phyloP scores from a whole-genome alignment of 2,329 filamentous ascomycete genomes.

The Aureobasidium sp. region DNA sequence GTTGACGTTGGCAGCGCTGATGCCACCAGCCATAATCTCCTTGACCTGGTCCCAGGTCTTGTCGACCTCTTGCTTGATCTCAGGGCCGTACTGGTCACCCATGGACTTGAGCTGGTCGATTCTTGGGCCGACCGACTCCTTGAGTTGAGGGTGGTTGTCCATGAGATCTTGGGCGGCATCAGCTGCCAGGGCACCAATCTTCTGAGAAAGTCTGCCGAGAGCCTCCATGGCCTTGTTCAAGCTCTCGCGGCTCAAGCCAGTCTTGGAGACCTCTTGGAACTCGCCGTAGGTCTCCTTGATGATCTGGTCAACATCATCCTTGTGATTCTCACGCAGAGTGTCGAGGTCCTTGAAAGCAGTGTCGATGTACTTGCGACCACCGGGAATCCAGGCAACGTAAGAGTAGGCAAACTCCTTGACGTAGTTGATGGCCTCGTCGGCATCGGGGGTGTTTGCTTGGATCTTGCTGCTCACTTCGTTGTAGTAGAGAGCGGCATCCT shows the following conservation, averaged over 20 bases:
- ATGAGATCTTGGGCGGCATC: conserved; percentile 59
- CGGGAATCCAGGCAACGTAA: conserved; percentile 66
- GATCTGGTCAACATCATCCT: conserved; percentile 62
- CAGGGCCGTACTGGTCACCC: conserved; percentile 63
- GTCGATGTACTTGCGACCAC: conserved; percentile 62
- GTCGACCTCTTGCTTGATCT: conserved; percentile 70
- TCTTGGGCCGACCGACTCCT: conserved; percentile 63
- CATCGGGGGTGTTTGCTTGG: conserved; percentile 50
- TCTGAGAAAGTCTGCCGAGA: conserved; percentile 45
- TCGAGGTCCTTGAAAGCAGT: conserved; percentile 64
- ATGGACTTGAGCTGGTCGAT: conserved; percentile 63
- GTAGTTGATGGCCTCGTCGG: conserved; percentile 59
- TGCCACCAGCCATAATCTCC: conserved; percentile 56
- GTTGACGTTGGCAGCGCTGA: conserved; percentile 49
- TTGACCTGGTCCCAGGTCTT: conserved; percentile 62
- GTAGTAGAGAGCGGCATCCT: conserved; percentile 55
- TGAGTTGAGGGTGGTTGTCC: conserved; percentile 65
- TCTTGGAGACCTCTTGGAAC: conserved; percentile 54
- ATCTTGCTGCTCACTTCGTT: conserved; percentile 51
- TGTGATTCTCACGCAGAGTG: conserved; percentile 58
- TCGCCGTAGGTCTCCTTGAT: conserved; percentile 61
- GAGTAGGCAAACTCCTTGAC: conserved; percentile 60
- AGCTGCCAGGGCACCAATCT: conserved; percentile 54
- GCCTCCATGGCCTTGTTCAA: conserved; percentile 56
- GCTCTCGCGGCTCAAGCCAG: conserved; percentile 57